A percentile compares a stretch with the other conserved stretches of the same genome.
phyloP scores from a whole-genome alignment of 1,139 yeast species.

The Geotrichum fermentans region DNA sequence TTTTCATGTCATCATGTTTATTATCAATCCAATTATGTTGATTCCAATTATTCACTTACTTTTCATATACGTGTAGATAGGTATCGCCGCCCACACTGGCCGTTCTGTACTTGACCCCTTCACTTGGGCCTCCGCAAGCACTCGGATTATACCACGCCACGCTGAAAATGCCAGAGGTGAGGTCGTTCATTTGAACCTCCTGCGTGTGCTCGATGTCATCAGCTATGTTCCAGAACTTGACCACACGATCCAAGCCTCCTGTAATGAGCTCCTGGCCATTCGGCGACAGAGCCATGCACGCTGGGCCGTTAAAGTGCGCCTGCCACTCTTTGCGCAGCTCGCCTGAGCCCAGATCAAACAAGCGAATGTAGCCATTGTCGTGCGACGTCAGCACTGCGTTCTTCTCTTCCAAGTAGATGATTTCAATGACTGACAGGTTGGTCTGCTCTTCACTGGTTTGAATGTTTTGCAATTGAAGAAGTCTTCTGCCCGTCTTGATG shows the following conservation, averaged over 20 bases:
- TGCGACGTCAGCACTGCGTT: slow-evolving; percentile 18
- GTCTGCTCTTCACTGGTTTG: not conserved
- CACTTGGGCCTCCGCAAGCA: not conserved
- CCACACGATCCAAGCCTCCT: slow-evolving; percentile 40
- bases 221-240: slow-evolving; percentile 32
- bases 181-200: not conserved
- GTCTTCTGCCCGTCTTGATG: slow-evolving; percentile 27
- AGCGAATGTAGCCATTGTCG: slow-evolving; percentile 25
- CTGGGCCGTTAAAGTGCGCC: slow-evolving; percentile 45
- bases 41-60: too few species aligned
- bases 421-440: not conserved
- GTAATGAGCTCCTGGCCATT: slow-evolving; percentile 32
- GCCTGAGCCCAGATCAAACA: slow-evolving; percentile 24
- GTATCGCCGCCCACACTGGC: slow-evolving; percentile 13
- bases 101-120: not conserved
- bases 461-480: slow-evolving; percentile 18
- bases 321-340: slow-evolving; percentile 14
- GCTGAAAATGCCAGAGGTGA: slow-evolving; percentile 9
- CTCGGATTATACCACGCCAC: slow-evolving; percentile 10
- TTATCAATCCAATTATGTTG: too few species aligned
- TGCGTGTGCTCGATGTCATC: slow-evolving; percentile 1
- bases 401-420: slow-evolving; percentile 9
- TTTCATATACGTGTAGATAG: slow-evolving; percentile 3
- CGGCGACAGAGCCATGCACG: slow-evolving; percentile 29
- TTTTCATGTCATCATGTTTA: not conserved